phyloP scores from a whole-genome alignment of 129 eudicot species.

The Scalesia atractyloides region DNA sequence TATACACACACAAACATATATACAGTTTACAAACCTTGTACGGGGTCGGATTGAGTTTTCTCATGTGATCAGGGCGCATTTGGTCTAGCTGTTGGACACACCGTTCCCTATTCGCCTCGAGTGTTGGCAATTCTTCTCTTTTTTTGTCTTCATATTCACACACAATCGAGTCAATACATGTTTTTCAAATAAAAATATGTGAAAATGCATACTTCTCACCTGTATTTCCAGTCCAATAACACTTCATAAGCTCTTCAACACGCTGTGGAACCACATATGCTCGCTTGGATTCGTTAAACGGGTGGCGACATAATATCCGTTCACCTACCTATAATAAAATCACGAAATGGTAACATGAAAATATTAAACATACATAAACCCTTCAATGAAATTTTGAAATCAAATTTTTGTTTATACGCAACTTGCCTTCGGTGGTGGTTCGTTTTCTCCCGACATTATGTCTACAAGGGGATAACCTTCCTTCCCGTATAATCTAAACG shows the following conservation, averaged over 20 bases:
- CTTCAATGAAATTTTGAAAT: background rate
- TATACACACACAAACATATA: background rate
- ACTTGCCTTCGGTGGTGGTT: conserved; percentile 86
- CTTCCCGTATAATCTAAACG: conserved; percentile 88
- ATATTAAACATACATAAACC: background rate
- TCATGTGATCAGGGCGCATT: conserved; percentile 99
- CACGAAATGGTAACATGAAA: background rate
- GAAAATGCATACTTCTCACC: conserved; percentile 39
- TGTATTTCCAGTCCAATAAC: conserved; percentile 86
- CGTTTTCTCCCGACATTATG: conserved; percentile 93
- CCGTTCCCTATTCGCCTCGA: conserved; percentile 63
- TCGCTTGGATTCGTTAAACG: conserved; percentile 91
- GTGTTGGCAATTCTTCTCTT: conserved; percentile 78
- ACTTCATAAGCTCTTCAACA: conserved; percentile 93
- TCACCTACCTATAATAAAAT: conserved; percentile 63
- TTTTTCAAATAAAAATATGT: background rate
- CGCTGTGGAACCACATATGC: conserved; percentile 94
- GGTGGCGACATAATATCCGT: conserved; percentile 91
- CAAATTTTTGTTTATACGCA: background rate
- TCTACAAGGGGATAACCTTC: conserved; percentile 93
- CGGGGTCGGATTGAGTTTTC: conserved; percentile 94
- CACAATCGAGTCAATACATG: conserved; percentile 1
- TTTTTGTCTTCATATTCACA: conserved; percentile 45
- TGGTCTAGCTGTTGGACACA: conserved; percentile 71
- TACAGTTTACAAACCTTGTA: conserved; percentile 47